These are phyloP conservation scores for Sphagnum magellanicum DNA, from an alignment of 228 moss, liverwort and hornwort species.

Conservation along the genomic window DNA sequence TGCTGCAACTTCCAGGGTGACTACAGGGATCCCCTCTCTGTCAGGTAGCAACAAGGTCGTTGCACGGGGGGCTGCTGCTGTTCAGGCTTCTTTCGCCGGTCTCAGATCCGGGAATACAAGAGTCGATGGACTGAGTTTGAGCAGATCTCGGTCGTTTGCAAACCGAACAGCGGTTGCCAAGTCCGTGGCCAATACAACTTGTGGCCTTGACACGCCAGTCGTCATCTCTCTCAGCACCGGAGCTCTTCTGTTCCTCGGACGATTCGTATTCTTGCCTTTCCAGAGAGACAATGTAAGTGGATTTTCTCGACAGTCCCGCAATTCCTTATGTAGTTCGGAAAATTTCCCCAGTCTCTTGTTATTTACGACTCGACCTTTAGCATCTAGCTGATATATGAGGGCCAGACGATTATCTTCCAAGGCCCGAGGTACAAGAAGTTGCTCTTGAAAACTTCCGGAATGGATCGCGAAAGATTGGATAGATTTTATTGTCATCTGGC, in stretches of 20 bases:
- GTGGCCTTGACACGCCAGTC: conserved; percentile 34
- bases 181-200: conserved; percentile 38
- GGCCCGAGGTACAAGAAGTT: no score
- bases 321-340: no score
- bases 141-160: conserved; percentile 27
- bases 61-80: neutral
- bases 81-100: conserved; percentile 37
- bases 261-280: conserved; percentile 87
- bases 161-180: conserved; percentile 34
- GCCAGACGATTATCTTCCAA: no score
- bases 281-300: conserved; percentile 59
- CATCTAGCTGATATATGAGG: no score
- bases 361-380: no score
- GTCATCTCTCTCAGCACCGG: conserved; percentile 74
- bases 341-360: no score
- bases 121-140: conserved; percentile 30
- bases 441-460: no score
- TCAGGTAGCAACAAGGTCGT: conserved; percentile 22
- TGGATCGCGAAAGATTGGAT: no score
- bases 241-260: conserved; percentile 71
- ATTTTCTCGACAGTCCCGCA: neutral
- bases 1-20: conserved; percentile 32
- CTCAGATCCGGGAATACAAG: conserved; percentile 25
- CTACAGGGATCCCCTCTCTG: conserved; percentile 25
- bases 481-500: no score